Percentiles rank a stretch among this genome's conserved stretches.
Evolutionary conservation across 257 asterid genomes (phyloP).

Genomic region (Paraleonurus japonicus): DNA sequence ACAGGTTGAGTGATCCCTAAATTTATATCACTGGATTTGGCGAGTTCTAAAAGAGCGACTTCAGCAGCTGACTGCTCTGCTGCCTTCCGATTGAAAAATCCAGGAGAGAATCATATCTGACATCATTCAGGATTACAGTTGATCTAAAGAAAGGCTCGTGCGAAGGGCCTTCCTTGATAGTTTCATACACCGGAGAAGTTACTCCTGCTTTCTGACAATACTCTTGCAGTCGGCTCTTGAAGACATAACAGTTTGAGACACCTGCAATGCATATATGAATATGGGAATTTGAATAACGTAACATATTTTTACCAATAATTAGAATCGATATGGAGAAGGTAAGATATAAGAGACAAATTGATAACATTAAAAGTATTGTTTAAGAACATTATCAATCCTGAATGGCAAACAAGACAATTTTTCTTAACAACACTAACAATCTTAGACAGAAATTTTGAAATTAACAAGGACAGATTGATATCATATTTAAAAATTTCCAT

Average conservation of each 20-base stretch:
- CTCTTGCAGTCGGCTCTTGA: conserved; percentile 95
- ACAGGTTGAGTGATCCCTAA: conserved; percentile 72
- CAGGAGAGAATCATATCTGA: conserved; percentile 85
- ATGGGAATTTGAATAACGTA: background rate
- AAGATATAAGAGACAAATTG: conserved; percentile 15
- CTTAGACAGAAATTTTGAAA: background rate
- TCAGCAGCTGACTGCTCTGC: conserved; percentile 99
- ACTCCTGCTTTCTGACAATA: conserved; percentile 85
- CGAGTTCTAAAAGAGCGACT: conserved; percentile 79
- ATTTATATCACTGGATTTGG: conserved; percentile 37
- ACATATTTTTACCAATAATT: background rate
- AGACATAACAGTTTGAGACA: conserved; percentile 73
- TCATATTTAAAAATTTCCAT: background rate
- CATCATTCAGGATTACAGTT: conserved; percentile 58
- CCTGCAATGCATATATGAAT: conserved; percentile 41
- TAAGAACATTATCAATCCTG: background rate
- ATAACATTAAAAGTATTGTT: background rate
- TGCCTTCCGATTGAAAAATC: conserved; percentile 88
- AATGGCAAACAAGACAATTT: background rate
- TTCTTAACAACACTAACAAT: background rate
- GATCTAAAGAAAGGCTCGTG: conserved; percentile 85
- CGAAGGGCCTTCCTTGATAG: conserved; percentile 88
- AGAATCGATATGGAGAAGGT: conserved; percentile 2
- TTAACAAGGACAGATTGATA: background rate
- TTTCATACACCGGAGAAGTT: conserved; percentile 73